Evolutionary conservation across 352 stramenopile genomes (phyloP).

Genomic region (Blastocystis sp.): DNA sequence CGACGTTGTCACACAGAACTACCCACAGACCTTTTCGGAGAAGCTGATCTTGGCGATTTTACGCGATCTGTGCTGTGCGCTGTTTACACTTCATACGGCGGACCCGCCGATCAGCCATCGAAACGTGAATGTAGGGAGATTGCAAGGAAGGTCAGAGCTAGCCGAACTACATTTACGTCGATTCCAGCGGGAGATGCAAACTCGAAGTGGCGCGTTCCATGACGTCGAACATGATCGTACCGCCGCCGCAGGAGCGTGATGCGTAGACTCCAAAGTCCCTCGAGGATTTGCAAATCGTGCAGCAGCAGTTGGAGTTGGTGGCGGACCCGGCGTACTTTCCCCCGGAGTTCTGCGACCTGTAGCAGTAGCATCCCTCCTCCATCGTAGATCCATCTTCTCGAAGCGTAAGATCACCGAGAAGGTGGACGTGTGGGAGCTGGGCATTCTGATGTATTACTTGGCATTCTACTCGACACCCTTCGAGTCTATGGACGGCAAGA

Average conservation of each 20-base stretch:
- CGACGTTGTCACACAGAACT: conserved; percentile 21
- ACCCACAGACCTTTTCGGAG: conserved; percentile 37
- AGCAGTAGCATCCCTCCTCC: background rate
- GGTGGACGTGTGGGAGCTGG: conserved; percentile 54
- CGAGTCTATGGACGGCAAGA: background rate
- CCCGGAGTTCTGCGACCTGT: conserved; percentile 55
- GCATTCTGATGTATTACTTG: conserved; percentile 54
- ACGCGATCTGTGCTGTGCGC: conserved; percentile 28
- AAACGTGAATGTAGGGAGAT: conserved; percentile 11
- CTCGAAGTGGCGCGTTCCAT: conserved; percentile 31
- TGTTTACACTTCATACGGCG: conserved; percentile 22
- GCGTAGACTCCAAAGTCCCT: conserved; percentile 14
- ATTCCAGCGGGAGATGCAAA: conserved; percentile 48
- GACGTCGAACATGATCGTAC: conserved; percentile 47
- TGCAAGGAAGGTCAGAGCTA: background rate
- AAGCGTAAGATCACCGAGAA: conserved; percentile 43
- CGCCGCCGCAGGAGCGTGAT: background rate
- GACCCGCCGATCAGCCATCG: conserved; percentile 32
- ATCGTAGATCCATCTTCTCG: background rate
- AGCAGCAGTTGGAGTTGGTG: conserved; percentile 30
- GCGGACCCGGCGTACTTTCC: conserved; percentile 35
- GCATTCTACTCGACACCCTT: conserved; percentile 55
- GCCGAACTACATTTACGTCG: conserved; percentile 43
- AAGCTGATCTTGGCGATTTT: conserved; percentile 47
- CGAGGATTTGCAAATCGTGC: conserved; percentile 24